phyloP scores from a whole-genome alignment of 306 rosid genomes.

The Lotus japonicus region DNA sequence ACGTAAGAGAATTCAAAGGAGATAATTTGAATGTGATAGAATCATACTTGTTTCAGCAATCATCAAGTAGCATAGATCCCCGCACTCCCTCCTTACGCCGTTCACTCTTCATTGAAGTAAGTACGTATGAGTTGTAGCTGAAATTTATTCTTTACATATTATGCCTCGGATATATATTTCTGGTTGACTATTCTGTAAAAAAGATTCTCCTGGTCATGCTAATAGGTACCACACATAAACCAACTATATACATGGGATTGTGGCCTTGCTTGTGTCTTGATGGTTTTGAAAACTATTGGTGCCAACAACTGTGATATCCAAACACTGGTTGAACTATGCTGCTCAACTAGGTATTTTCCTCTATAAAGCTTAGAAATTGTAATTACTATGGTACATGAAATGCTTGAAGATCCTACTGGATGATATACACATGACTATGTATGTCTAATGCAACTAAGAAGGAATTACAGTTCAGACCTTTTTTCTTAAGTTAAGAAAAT shows the following conservation, averaged over 20 bases:
- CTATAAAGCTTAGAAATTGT: constrained; percentile 18
- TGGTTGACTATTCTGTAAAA: constrained; percentile 10
- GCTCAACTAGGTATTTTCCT: constrained; percentile 63
- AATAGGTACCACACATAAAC: constrained; percentile 78
- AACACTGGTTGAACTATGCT: constrained; percentile 58
- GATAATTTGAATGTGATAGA: constrained; percentile 39
- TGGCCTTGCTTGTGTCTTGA: constrained; percentile 88
- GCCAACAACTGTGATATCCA: constrained; percentile 45
- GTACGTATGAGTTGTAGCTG: constrained; percentile 25
- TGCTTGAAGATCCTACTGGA: constrained; percentile 4
- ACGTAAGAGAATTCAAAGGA: constrained; percentile 36
- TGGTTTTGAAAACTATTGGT: constrained; percentile 71
- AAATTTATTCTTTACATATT: neutral
- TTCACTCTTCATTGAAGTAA: constrained; percentile 63
- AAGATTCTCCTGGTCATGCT: constrained; percentile 22
- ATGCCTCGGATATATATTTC: constrained; percentile 3
- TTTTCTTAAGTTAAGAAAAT: constrained; percentile 16
- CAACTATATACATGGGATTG: constrained; percentile 94
- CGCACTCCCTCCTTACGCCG: constrained; percentile 29
- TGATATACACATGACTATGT: neutral
- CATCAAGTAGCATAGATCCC: constrained; percentile 29
- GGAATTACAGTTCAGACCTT: neutral
- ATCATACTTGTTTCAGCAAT: constrained; percentile 35
- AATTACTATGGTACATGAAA: constrained; percentile 17
- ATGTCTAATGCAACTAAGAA: constrained; percentile 8